phyloP scores from a whole-genome alignment of 179 eudicot species.

The Drosera spatulata region DNA sequence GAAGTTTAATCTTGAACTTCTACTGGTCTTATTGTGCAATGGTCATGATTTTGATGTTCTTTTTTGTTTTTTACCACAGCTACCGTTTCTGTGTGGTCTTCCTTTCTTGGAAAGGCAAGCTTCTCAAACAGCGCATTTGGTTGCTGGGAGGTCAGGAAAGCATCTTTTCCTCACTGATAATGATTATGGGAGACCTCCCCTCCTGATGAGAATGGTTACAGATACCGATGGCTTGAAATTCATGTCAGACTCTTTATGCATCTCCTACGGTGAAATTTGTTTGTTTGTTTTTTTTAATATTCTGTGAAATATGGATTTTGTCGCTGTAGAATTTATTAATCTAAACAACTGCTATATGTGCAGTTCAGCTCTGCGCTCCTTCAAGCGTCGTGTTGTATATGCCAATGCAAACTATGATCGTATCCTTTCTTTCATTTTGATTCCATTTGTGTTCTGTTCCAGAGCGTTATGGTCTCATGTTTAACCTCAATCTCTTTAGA shows the following conservation, averaged over 20 bases:
- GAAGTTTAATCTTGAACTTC: too few relatives aligned
- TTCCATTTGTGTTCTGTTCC: neutral
- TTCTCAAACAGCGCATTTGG: slow-evolving; percentile 73
- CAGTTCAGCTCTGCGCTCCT: slow-evolving; percentile 80
- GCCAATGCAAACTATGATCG: slow-evolving; percentile 76
- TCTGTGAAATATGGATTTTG: too few relatives aligned
- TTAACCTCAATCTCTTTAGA: slow-evolving; percentile 48
- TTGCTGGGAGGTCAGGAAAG: slow-evolving; percentile 90
- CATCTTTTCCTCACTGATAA: slow-evolving; percentile 81
- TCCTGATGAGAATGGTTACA: slow-evolving; percentile 74
- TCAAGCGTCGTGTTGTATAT: slow-evolving; percentile 82
- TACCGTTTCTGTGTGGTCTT: slow-evolving; percentile 87
- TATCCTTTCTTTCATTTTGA: slow-evolving; percentile 38
- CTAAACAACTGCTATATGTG: slow-evolving; percentile 14
- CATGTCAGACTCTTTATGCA: slow-evolving; percentile 41
- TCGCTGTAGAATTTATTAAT: neutral
- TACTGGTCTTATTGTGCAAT: too few relatives aligned
- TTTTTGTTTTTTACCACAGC: slow-evolving; percentile 18
- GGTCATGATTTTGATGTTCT: too few relatives aligned
- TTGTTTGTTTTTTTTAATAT: too few relatives aligned
- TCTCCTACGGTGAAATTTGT: too few relatives aligned
- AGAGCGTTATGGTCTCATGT: slow-evolving; percentile 4
- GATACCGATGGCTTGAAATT: slow-evolving; percentile 64
- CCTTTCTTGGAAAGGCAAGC: slow-evolving; percentile 74
- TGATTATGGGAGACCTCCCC: slow-evolving; percentile 71